phyloP scores from a whole-genome alignment of 2,329 filamentous ascomycete genomes.

The Arthrinium phaeospermum region DNA sequence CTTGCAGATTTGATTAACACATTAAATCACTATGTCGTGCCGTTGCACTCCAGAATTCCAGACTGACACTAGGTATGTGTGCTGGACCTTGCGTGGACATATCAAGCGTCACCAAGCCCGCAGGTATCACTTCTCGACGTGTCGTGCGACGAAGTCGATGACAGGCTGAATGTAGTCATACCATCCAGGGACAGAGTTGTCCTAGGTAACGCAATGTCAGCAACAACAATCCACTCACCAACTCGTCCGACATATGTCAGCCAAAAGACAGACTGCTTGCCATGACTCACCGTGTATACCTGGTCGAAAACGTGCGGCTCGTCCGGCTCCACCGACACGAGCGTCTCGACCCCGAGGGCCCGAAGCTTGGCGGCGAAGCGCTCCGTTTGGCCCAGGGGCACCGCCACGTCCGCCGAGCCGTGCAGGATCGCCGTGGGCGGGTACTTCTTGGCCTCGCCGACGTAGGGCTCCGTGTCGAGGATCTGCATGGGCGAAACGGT shows the following conservation, averaged over 20 bases:
- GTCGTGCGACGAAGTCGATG: constrained; percentile 14
- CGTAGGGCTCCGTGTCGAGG: constrained; percentile 4
- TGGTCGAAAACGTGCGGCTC: constrained; percentile 15
- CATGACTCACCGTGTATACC: background rate
- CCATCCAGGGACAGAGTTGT: constrained; percentile 11
- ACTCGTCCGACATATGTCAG: background rate
- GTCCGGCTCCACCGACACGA: constrained; percentile 14
- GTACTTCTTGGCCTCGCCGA: background rate
- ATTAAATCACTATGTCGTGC: background rate
- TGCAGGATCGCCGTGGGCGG: constrained; percentile 16
- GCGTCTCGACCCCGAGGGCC: constrained; percentile 9
- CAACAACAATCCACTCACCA: background rate
- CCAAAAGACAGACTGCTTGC: background rate
- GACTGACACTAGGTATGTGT: background rate
- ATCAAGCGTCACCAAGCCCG: background rate
- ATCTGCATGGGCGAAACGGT: constrained; percentile 19
- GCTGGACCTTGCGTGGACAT: background rate
- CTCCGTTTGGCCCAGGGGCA: background rate
- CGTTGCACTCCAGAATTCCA: background rate
- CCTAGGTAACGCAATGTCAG: background rate
- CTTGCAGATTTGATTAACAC: background rate
- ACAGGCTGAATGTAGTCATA: constrained; percentile 17
- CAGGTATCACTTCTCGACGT: constrained; percentile 7
- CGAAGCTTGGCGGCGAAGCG: constrained; percentile 7
- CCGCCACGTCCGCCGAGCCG: constrained; percentile 1